Evolutionary conservation across 2,329 filamentous ascomycete species (phyloP).

Genomic region (Xylariaceae sp.): DNA sequence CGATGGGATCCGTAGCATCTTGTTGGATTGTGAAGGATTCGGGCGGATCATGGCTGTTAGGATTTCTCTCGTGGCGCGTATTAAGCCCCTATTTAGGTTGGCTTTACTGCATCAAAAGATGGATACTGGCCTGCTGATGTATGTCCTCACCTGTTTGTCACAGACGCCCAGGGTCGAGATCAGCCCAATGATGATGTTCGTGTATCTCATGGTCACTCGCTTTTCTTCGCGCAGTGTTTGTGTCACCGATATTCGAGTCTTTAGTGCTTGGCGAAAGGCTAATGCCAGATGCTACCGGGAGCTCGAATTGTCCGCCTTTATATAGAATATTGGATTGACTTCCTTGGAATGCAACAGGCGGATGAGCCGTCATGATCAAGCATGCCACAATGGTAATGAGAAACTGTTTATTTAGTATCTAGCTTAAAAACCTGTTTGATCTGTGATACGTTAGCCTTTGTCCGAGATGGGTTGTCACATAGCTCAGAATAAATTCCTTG

Average conservation of each 20-base stretch:
- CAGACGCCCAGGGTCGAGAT: not conserved
- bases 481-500: no score
- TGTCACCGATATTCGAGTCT: not conserved
- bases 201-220: conserved; percentile 6
- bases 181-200: conserved; percentile 5
- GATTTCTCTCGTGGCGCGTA: not conserved
- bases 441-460: no score
- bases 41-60: not conserved
- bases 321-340: no score
- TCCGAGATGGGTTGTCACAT: no score
- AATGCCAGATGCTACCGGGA: not conserved
- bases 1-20: no score
- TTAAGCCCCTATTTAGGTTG: not conserved
- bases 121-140: not conserved
- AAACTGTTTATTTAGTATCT: no score
- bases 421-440: no score
- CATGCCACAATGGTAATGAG: no score
- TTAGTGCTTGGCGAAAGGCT: not conserved
- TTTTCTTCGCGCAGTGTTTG: not conserved
- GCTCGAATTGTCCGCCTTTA: conserved; percentile 1
- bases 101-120: not conserved
- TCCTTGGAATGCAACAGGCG: no score
- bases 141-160: conserved; percentile 9
- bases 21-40: not conserved
- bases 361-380: no score